Evolutionary conservation across 2,329 filamentous ascomycete genomes (phyloP).

Genomic region (Ophiocordyceps camponoti-floridani): DNA sequence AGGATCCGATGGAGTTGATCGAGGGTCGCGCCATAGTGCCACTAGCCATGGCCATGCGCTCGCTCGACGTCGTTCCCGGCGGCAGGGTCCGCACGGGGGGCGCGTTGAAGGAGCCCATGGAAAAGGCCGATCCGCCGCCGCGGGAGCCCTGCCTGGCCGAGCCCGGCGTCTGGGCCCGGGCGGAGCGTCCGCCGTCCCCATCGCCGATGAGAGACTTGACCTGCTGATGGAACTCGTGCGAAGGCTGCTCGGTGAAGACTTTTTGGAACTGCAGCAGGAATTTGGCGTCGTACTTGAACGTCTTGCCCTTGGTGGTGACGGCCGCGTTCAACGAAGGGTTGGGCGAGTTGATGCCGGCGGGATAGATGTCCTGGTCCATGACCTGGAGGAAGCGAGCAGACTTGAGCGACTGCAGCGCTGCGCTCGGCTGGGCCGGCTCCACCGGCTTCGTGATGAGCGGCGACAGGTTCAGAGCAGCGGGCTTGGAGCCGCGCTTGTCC

Average conservation of each 20-base stretch:
- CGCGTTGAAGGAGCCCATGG: slow-evolving; percentile 55
- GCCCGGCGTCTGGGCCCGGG: slow-evolving; percentile 37
- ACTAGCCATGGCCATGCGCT: slow-evolving; percentile 53
- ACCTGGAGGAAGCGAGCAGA: slow-evolving; percentile 77
- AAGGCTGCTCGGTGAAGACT: slow-evolving; percentile 94
- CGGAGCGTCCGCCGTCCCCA: slow-evolving; percentile 36
- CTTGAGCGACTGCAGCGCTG: slow-evolving; percentile 83
- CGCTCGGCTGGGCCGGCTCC: slow-evolving; percentile 82
- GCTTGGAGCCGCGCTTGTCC: slow-evolving; percentile 54
- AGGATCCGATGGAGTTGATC: slow-evolving; percentile 22
- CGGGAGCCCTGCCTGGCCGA: slow-evolving; percentile 33
- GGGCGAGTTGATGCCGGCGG: slow-evolving; percentile 66
- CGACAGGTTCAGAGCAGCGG: slow-evolving; percentile 73
- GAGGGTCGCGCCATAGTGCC: slow-evolving; percentile 27
- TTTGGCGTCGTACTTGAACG: slow-evolving; percentile 85
- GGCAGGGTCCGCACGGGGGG: slow-evolving; percentile 40
- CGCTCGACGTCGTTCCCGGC: slow-evolving; percentile 56
- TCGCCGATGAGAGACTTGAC: slow-evolving; percentile 80
- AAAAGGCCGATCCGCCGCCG: slow-evolving; percentile 28
- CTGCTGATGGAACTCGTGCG: slow-evolving; percentile 78
- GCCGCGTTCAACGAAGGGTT: slow-evolving; percentile 80
- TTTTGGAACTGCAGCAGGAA: slow-evolving; percentile 94
- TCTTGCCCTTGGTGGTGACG: slow-evolving; percentile 60
- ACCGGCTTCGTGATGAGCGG: slow-evolving; percentile 66
- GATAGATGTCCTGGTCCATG: slow-evolving; percentile 65